Percentiles rank a stretch among this genome's conserved stretches.
Conservation (phyloP, 805 yeast species). For the Naumovozyma baii region DNA sequence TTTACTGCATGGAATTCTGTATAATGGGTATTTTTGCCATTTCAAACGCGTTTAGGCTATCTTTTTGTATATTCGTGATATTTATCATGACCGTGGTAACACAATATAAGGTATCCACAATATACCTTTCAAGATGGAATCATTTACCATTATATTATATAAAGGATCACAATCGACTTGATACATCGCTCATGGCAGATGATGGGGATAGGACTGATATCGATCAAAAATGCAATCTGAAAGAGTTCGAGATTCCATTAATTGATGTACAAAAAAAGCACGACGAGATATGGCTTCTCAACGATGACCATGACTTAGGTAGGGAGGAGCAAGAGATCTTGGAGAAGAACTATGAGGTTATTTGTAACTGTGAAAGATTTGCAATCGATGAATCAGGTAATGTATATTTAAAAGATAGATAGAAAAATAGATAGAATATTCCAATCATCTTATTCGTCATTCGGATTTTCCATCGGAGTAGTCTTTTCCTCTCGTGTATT, state of each 20-base stretch:
- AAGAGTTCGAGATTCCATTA: conserved; percentile 3
- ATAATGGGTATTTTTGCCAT: conserved; percentile 66
- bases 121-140: conserved; percentile 9
- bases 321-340: conserved; percentile 13
- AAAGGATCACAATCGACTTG: neutral
- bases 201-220: neutral
- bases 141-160: conserved; percentile 2
- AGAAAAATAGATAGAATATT: neutral
- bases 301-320: conserved; percentile 32
- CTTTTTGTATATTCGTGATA: conserved; percentile 40
- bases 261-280: conserved; percentile 3
- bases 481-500: conserved; percentile 38
- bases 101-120: conserved; percentile 41
- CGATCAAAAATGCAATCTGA: neutral
- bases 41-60: conserved; percentile 40
- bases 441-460: neutral
- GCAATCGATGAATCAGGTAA: conserved; percentile 11
- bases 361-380: conserved; percentile 7
- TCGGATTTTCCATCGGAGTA: neutral
- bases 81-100: conserved; percentile 46
- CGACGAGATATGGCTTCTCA: conserved; percentile 35
- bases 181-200: neutral
- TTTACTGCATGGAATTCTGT: conserved; percentile 72
- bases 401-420: conserved; percentile 5
- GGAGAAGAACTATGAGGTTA: conserved; percentile 8